Base-by-base conservation (phyloP, 2,329 filamentous ascomycete genomes). In the Botrytis fragariae region DNA sequence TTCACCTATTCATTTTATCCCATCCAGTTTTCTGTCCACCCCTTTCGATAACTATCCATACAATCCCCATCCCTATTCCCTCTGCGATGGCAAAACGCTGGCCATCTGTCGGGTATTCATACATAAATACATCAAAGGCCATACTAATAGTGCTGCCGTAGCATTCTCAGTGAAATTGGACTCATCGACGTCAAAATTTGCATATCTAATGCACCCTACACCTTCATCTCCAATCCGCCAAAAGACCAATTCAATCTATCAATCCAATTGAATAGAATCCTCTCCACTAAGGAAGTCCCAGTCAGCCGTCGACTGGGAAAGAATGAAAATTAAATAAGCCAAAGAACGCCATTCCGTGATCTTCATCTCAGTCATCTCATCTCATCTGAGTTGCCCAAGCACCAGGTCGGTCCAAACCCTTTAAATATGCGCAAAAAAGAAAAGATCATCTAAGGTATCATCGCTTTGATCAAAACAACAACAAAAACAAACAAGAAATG, bases 291-390 rank as follows among this genome's bases (percentile, higher is more conserved):
- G 32, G 14, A 61, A 61, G 6, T 37, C 22, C 32, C 29, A 48
- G 32, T 25, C 42, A 48, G 14, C 32, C 14, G 14, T 22, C 14
- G 7, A 25, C 59, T 45, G 42, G 16, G 42, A 12, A 51, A n/a
- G 44, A 20, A 35, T 37, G 63, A 45, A 65, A 35, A 51, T 51
- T 65, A 16, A 65, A 48, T 14, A 65, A 65, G 22, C 44, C 63
- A 48, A 65, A 65, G 44, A 51, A 65, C 63, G 63, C 63, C 63
- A 65, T 51, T 48, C 63, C 63, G 35, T 65, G 63, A 65, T 37
- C 22, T 65, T 51, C 63, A 37, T 65, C 63, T 65, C 63, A 65
- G 35, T 65, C 63, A 65, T 65, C 44, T 51, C 60, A 29, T 42
- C 60, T 42, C 63, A 51, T 37, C 44, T 20, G 44, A 51, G 63